These are phyloP conservation scores for Polyplosphaeria fusca DNA, from an alignment of 495 filamentous ascomycete genomes.

Conservation along the genomic window DNA sequence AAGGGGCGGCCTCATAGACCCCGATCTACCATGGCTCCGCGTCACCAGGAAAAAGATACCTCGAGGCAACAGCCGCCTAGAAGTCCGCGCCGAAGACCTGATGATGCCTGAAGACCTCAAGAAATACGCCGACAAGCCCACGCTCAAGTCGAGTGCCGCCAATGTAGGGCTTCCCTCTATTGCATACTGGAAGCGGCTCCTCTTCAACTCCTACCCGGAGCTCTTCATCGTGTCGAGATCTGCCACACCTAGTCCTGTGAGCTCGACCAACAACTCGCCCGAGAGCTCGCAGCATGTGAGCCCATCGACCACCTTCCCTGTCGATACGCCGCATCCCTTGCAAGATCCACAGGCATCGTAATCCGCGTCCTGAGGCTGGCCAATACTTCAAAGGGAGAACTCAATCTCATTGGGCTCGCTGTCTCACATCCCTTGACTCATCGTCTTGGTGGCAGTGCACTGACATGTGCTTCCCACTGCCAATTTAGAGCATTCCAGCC, in stretches of 20 bases:
- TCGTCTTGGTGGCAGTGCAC: too few species aligned
- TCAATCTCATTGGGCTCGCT: too few species aligned
- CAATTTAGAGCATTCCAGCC: too few species aligned
- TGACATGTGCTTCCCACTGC: too few species aligned
- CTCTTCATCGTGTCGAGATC: conserved; percentile 40
- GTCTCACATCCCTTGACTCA: too few species aligned
- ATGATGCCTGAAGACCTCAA: conserved; percentile 36
- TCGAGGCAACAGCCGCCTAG: conserved; percentile 38
- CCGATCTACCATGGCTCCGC: conserved; percentile 33
- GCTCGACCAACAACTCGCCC: conserved; percentile 30
- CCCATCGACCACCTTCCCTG: conserved; percentile 28
- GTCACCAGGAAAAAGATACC: conserved; percentile 41
- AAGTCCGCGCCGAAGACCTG: conserved; percentile 41
- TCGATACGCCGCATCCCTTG: conserved; percentile 18
- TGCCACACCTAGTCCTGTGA: conserved; percentile 27
- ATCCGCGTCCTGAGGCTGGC: too few species aligned
- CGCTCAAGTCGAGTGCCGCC: conserved; percentile 38
- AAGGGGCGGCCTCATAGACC: conserved; percentile 30
- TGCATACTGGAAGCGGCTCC: conserved; percentile 40
- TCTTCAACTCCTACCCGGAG: conserved; percentile 39
- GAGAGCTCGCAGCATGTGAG: conserved; percentile 35
- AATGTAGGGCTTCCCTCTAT: conserved; percentile 39
- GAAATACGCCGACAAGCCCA: conserved; percentile 37
- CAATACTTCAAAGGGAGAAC: too few species aligned
- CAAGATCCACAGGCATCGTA: conserved; percentile 9